Conservation (phyloP, 768 basidiomycete genomes). For the Lactarius psammicola region DNA sequence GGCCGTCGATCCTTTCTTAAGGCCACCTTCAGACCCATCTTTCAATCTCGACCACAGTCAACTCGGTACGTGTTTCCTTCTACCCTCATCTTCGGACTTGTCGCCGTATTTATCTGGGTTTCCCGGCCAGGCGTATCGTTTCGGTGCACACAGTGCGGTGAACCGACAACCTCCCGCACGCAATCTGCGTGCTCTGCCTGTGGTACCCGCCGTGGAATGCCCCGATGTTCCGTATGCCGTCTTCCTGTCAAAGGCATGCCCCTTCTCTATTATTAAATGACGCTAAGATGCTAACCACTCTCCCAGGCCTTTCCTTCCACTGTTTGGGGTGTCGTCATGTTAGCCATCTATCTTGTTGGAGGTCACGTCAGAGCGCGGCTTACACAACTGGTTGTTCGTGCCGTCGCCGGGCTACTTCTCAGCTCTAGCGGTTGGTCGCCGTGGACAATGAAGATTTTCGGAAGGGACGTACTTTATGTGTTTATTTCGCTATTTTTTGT, state of each 20-base stretch:
- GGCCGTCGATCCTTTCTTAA: slow-evolving; percentile 42
- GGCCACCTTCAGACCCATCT: neutral
- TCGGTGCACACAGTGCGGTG: slow-evolving; percentile 30
- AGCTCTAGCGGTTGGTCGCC: neutral
- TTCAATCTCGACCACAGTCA: slow-evolving; percentile 29
- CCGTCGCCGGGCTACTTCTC: slow-evolving; percentile 39
- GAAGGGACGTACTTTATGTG: neutral
- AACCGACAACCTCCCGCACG: slow-evolving; percentile 40
- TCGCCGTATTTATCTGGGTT: neutral
- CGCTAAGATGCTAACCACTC: neutral
- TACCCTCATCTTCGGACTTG: neutral
- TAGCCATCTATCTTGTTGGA: slow-evolving; percentile 66
- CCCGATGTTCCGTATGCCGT: slow-evolving; percentile 69
- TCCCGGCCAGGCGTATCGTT: slow-evolving; percentile 33
- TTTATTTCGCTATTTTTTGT: neutral
- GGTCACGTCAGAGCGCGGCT: slow-evolving; percentile 45
- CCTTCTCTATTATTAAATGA: neutral
- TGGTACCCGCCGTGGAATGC: slow-evolving; percentile 43
- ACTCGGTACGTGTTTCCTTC: slow-evolving; percentile 24
- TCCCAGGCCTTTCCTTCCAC: slow-evolving; percentile 53
- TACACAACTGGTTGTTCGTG: slow-evolving; percentile 75
- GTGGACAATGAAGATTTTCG: neutral
- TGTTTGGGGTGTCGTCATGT: slow-evolving; percentile 64
- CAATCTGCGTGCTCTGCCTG: slow-evolving; percentile 50
- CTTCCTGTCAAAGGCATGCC: slow-evolving; percentile 68